Conservation (phyloP, 306 rosid genomes). For the Benincasa hispida region DNA sequence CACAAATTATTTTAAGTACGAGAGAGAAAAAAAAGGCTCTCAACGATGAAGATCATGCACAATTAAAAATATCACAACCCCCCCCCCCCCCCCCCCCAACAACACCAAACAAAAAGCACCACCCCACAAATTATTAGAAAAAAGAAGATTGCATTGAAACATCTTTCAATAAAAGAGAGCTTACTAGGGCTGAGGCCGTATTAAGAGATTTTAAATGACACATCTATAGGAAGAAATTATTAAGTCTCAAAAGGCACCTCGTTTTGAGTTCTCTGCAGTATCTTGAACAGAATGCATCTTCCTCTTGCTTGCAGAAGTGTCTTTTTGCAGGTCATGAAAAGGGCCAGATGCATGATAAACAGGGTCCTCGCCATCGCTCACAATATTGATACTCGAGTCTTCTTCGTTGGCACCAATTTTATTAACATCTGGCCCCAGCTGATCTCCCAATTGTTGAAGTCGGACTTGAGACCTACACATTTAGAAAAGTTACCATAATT, state of each 20-base stretch:
- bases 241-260: constrained; percentile 25
- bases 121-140: not conserved
- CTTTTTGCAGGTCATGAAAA: constrained; percentile 33
- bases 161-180: not conserved
- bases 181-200: not conserved
- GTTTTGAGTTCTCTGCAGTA: constrained; percentile 34
- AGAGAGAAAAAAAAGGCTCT: not conserved
- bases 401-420: constrained; percentile 56
- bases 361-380: constrained; percentile 62
- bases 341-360: constrained; percentile 28
- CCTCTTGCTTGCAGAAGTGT: constrained; percentile 40
- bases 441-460: constrained; percentile 67
- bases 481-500: constrained; percentile 6
- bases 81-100: not conserved
- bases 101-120: too few relatives aligned
- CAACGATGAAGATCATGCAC: not conserved
- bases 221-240: not conserved
- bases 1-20: not conserved
- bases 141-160: not conserved
- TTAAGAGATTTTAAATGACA: not conserved
- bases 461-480: constrained; percentile 60
- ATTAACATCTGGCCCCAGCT: constrained; percentile 56
- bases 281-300: constrained; percentile 29
- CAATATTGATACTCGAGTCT: constrained; percentile 64
- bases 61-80: not conserved